A percentile compares a stretch with the other conserved stretches of the same genome.
phyloP scores from a whole-genome alignment of 768 basidiomycete species.

The Floccularia luteovirens region DNA sequence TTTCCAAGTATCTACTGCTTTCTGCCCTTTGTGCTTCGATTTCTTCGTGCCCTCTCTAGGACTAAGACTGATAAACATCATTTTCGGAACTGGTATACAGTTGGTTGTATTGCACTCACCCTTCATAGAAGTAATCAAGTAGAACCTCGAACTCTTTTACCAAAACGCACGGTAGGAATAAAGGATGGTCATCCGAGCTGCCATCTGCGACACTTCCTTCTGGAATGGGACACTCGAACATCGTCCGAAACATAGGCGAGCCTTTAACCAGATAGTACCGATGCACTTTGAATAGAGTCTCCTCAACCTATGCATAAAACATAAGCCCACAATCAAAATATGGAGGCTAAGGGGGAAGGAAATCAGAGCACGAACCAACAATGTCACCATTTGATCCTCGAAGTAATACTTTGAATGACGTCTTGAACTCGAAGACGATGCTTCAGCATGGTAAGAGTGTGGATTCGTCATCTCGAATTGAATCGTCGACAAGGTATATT shows the following conservation, averaged over 20 bases:
- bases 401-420: background rate
- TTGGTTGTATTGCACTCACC: constrained; percentile 11
- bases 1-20: background rate
- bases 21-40: background rate
- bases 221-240: background rate
- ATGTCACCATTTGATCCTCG: background rate
- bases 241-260: background rate
- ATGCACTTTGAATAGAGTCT: background rate
- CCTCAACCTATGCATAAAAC: background rate
- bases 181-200: constrained; percentile 16
- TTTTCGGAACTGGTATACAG: background rate
- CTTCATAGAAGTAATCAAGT: constrained; percentile 23
- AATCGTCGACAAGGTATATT: too few relatives aligned
- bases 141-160: constrained; percentile 21
- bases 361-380: background rate
- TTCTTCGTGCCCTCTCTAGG: too few relatives aligned
- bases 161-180: constrained; percentile 18
- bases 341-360: background rate
- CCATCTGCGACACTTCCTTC: background rate
- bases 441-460: too few relatives aligned
- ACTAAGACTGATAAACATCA: too few relatives aligned
- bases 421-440: background rate
- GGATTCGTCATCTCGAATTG: too few relatives aligned
- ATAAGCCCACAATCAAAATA: background rate
- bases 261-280: background rate